Conservation (phyloP, 768 basidiomycete genomes). For the Russula ochroleuca region DNA sequence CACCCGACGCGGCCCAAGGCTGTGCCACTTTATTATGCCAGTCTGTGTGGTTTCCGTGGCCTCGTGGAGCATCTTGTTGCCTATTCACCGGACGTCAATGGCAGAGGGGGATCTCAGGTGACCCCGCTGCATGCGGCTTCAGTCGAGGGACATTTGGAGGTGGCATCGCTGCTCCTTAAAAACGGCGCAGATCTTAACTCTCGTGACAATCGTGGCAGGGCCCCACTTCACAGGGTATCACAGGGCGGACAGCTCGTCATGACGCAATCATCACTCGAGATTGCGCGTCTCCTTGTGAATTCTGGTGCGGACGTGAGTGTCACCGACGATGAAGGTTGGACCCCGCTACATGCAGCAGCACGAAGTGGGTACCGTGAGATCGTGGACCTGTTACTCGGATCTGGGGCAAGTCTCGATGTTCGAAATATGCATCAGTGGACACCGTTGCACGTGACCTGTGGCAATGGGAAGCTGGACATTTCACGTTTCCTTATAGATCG, state of each 20-base stretch:
- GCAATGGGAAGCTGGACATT: background rate
- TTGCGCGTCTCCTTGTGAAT: no score
- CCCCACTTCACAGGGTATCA: background rate
- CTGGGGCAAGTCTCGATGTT: background rate
- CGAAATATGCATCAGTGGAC: background rate
- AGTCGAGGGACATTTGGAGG: background rate
- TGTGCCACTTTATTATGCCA: slow-evolving; percentile 1
- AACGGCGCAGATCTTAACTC: background rate
- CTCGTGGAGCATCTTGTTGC: background rate
- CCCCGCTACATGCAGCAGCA: no score
- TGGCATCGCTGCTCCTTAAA: background rate
- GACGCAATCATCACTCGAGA: no score
- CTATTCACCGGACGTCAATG: background rate
- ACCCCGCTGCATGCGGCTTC: background rate
- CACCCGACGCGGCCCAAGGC: background rate
- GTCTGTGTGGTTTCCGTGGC: background rate
- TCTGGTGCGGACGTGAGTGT: no score
- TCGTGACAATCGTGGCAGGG: background rate
- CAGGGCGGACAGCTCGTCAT: no score
- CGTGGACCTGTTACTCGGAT: no score
- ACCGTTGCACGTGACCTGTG: background rate
- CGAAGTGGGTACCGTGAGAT: no score
- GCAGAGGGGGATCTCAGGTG: background rate
- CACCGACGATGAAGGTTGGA: no score
- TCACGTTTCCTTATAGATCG: background rate